Conservation (phyloP, 2,329 filamentous ascomycete species). For the Alternaria rosae region DNA sequence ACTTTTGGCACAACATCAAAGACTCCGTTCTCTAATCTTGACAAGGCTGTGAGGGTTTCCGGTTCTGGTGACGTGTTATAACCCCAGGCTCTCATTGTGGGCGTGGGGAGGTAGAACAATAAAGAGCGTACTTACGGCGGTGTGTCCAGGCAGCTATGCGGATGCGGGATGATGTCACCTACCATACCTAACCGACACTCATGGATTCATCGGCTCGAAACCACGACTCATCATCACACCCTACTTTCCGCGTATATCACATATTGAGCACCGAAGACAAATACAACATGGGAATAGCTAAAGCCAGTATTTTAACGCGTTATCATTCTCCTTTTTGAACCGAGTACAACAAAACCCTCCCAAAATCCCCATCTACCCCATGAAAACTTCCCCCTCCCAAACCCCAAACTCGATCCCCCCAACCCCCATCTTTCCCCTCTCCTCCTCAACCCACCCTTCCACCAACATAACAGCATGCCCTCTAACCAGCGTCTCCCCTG, state of each 20-base stretch:
- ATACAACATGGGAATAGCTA: no score
- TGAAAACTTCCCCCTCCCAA: conserved; percentile 9
- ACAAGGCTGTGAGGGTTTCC: neutral
- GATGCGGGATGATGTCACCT: neutral
- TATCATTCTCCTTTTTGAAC: no score
- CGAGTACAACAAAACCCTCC: no score
- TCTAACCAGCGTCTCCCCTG: neutral
- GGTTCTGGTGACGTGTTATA: neutral
- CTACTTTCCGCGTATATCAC: neutral
- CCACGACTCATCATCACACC: neutral
- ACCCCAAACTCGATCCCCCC: neutral
- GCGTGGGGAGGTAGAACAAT: neutral
- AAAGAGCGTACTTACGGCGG: neutral
- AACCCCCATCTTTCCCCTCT: neutral
- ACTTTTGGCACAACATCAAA: neutral
- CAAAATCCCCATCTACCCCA: no score
- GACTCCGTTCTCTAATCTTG: neutral
- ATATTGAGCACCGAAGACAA: neutral
- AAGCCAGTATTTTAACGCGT: no score
- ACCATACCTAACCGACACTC: neutral
- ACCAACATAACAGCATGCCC: conserved; percentile 8
- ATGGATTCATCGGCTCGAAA: neutral
- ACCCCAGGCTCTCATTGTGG: neutral
- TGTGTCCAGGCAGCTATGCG: neutral
- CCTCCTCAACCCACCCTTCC: conserved; percentile 2